Evolutionary conservation across 805 yeast genomes (phyloP), one percentile per base, ranked within the genome.

Genomic region (Hanseniaspora clermontiae): DNA sequence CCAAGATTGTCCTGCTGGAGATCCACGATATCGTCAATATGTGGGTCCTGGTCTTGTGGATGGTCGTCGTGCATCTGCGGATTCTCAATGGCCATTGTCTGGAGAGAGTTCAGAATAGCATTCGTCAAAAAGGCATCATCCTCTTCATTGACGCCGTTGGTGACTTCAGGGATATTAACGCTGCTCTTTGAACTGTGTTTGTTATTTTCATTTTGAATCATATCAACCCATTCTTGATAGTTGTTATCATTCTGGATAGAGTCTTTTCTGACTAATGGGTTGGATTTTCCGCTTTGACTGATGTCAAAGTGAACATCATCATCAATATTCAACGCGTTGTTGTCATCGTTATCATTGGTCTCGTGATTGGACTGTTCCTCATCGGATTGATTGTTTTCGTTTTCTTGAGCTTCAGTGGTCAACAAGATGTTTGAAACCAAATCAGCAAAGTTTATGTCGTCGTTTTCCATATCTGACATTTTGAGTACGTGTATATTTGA

Each of bases 401-500:
- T 45, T 5, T 42, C 58, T 14, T 51, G 55, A n/a, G 51, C 54
- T 17, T 42, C 49, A 15, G 53, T 58, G 17, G 36, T 52, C 24
- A 47, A 14, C n/a, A 42, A 11, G 39, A 62, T 65, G 52, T 65
- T 59, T 51, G 66, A 64, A 34, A 63, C 65, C 29, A 64, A 65
- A 20, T 64, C 62, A 10, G 65, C 66, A 49, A 64, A 64, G 15
- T 63, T 64, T 39, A 62, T 64, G 34, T 61, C 65, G n/a, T 62
- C 64, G 49, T 24, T 40, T 27, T 15, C 54, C 43, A 43, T 56
- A 24, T 27, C 58, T 60, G 32, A 17, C 45, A 9, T 66, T 62
- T 8, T 17, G n/a, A 19, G 37, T 31, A 3, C n/a, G 3, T 39
- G 17, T 39, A 7, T 5, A 14, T 17, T 39, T n/a, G n/a, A 40